Evolutionary conservation across 2,329 filamentous ascomycete species (phyloP).

Genomic region (Lecanicillium sp.): DNA sequence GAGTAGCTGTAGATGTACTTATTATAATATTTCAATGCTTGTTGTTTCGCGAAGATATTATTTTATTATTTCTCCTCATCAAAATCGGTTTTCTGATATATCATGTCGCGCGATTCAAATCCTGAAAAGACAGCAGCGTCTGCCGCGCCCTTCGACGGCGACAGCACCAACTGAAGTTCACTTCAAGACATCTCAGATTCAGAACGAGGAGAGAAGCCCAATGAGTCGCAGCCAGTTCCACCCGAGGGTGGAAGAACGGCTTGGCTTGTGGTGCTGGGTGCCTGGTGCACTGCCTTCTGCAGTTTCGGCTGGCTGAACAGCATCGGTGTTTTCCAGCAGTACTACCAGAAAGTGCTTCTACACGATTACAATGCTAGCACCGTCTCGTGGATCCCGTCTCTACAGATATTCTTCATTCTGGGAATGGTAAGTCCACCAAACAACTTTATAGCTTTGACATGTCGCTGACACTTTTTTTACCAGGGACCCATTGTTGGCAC

Average conservation of each 20-base stretch:
- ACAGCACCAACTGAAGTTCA: neutral
- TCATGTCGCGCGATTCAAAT: neutral
- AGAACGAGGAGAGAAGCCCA: slow-evolving; percentile 1
- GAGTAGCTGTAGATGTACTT: neutral
- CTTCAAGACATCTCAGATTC: slow-evolving; percentile 1
- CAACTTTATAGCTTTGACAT: slow-evolving; percentile 10
- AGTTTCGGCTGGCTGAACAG: slow-evolving; percentile 34
- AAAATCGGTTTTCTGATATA: neutral
- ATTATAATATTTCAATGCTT: neutral
- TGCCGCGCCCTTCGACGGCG: neutral
- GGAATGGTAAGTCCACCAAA: slow-evolving; percentile 27
- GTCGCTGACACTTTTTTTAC: no score
- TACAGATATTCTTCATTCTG: slow-evolving; percentile 52
- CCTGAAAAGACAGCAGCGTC: neutral
- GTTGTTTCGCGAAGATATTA: neutral
- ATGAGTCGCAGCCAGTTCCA: slow-evolving; percentile 7
- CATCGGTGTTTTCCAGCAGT: slow-evolving; percentile 51
- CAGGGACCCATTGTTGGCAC: slow-evolving; percentile 56
- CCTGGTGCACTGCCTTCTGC: slow-evolving; percentile 36
- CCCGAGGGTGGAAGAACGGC: slow-evolving; percentile 27
- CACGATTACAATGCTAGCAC: slow-evolving; percentile 44
- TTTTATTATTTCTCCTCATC: neutral
- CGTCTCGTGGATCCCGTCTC: slow-evolving; percentile 56
- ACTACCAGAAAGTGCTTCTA: slow-evolving; percentile 48
- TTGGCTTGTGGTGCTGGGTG: slow-evolving; percentile 35